These are phyloP conservation scores for Malus sieversii DNA, from an alignment of 306 rosid species.

Conservation along the genomic window DNA sequence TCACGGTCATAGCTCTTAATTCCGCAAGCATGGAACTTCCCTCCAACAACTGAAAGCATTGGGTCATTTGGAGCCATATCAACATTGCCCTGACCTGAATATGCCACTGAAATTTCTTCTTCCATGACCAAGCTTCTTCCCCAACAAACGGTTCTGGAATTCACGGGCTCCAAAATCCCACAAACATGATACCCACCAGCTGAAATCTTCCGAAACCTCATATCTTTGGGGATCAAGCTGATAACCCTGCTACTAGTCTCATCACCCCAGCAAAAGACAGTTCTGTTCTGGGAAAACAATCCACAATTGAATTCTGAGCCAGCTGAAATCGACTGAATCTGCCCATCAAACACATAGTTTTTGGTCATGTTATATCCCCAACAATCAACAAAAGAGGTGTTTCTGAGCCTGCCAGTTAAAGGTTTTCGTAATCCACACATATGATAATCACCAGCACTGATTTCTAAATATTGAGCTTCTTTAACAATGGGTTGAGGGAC, in stretches of 20 bases:
- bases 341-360: slow-evolving; percentile 65
- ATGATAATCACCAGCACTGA: slow-evolving; percentile 94
- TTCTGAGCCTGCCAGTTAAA: slow-evolving; percentile 49
- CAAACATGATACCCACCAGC: slow-evolving; percentile 92
- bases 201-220: slow-evolving; percentile 60
- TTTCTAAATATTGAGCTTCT: slow-evolving; percentile 62
- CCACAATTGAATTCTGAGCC: slow-evolving; percentile 91
- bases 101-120: slow-evolving; percentile 53
- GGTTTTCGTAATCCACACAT: slow-evolving; percentile 70
- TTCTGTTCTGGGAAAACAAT: slow-evolving; percentile 68
- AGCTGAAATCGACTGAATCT: slow-evolving; percentile 65
- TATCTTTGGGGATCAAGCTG: slow-evolving; percentile 39
- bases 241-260: slow-evolving; percentile 63
- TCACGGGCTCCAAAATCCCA: slow-evolving; percentile 64
- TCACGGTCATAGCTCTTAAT: slow-evolving; percentile 63
- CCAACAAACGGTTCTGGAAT: slow-evolving; percentile 67
- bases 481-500: slow-evolving; percentile 78
- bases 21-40: slow-evolving; percentile 91
- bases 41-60: slow-evolving; percentile 76
- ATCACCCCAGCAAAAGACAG: slow-evolving; percentile 88
- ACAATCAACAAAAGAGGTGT: slow-evolving; percentile 68
- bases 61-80: slow-evolving; percentile 69
- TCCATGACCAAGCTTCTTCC: slow-evolving; percentile 71
- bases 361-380: slow-evolving; percentile 96
- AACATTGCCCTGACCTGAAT: slow-evolving; percentile 49